Evolutionary conservation across 1,284 basidiomycete species (phyloP).

Genomic region (Sanghuangporus sanghuang): DNA sequence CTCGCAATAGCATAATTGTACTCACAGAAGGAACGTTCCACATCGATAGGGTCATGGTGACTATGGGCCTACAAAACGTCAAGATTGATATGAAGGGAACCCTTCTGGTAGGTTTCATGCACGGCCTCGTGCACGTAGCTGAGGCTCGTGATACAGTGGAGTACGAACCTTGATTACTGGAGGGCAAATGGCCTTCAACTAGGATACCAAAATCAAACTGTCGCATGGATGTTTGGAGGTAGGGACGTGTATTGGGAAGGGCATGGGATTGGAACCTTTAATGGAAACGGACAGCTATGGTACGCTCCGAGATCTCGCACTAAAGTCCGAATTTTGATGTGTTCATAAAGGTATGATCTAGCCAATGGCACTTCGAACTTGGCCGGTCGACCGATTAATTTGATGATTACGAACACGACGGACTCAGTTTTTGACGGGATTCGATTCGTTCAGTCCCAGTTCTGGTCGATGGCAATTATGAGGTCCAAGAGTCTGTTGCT

Average conservation of each 20-base stretch:
- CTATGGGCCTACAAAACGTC: constrained; percentile 27
- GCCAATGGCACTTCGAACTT: constrained; percentile 28
- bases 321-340: background rate
- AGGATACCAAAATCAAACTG: constrained; percentile 29
- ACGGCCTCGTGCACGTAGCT: background rate
- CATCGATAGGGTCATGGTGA: constrained; percentile 29
- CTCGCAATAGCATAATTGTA: constrained; percentile 22
- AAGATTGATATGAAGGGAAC: constrained; percentile 26
- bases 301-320: background rate
- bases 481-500: constrained; percentile 28
- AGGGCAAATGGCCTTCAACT: constrained; percentile 25
- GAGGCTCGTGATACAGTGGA: constrained; percentile 24
- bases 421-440: constrained; percentile 26
- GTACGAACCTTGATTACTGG: constrained; percentile 30
- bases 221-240: constrained; percentile 31
- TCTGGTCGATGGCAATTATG: constrained; percentile 33
- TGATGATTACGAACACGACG: constrained; percentile 23
- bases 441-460: constrained; percentile 32
- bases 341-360: background rate
- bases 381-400: constrained; percentile 28
- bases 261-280: constrained; percentile 29
- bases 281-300: constrained; percentile 33
- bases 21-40: constrained; percentile 27
- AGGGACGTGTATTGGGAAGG: constrained; percentile 26
- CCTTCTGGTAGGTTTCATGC: constrained; percentile 25